Percentiles rank a stretch among this genome's conserved stretches.
Evolutionary conservation across 2,329 filamentous ascomycete species (phyloP).

Genomic region (Cercospora janseana): DNA sequence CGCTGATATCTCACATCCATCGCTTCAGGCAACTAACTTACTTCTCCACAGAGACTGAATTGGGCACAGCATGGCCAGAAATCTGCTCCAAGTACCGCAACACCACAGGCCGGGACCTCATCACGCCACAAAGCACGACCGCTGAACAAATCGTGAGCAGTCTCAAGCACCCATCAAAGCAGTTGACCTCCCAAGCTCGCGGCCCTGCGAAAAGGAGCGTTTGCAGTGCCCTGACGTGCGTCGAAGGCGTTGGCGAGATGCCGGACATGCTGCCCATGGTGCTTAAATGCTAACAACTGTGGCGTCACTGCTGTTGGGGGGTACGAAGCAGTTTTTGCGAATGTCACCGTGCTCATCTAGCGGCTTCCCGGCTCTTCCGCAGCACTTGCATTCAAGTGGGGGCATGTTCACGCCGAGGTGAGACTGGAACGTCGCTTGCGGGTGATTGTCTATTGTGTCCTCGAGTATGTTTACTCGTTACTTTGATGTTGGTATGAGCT

Average conservation of each 20-base stretch:
- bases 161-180: slow-evolving; percentile 1
- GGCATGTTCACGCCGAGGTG: not conserved
- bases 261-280: slow-evolving; percentile 10
- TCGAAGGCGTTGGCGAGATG: slow-evolving; percentile 13
- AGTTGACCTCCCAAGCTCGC: not conserved
- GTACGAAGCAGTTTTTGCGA: slow-evolving; percentile 17
- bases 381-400: slow-evolving; percentile 10
- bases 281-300: slow-evolving; percentile 20
- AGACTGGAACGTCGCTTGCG: slow-evolving; percentile 13
- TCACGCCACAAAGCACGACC: not conserved
- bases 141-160: slow-evolving; percentile 11
- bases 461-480: slow-evolving; percentile 15
- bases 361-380: slow-evolving; percentile 9
- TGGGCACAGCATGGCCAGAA: slow-evolving; percentile 11
- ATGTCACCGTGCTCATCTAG: slow-evolving; percentile 13
- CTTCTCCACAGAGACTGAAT: slow-evolving; percentile 10
- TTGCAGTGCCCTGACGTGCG: not conserved
- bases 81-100: slow-evolving; percentile 4
- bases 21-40: no score
- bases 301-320: slow-evolving; percentile 18
- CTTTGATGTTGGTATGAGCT: slow-evolving; percentile 10
- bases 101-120: slow-evolving; percentile 8
- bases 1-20: no score
- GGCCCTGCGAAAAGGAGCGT: slow-evolving; percentile 14
- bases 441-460: slow-evolving; percentile 5